Base-by-base conservation (phyloP, 352 stramenopile genomes). In the Globisporangium carolinianum region DNA sequence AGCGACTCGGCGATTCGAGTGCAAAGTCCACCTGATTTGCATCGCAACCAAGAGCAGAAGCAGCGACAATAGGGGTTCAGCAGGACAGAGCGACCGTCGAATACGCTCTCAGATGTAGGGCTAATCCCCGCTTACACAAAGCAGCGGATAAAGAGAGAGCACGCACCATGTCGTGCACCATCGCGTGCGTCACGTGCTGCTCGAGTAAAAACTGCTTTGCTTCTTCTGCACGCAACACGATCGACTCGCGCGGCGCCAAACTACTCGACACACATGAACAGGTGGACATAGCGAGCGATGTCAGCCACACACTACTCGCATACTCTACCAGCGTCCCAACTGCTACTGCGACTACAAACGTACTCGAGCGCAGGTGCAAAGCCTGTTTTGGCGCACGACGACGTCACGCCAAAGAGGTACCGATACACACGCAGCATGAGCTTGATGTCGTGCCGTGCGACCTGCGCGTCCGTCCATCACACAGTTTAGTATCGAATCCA, bases 361-460 rank as follows among this genome's bases (percentile, higher is more conserved):
- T 68, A 93, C 79, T 86, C 72, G 6, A 94, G 71, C 38, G 83
- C 72, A 47, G 81, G 83, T 6, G 83, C 83, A 60, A 91, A 94
- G 0, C 72, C 76, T 2, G 74, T 87, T 55, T 85, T 88, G 47
- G 67, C 75, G 42, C 67, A 80, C 2, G 64, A 70, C 38, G 71
- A 50, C 49, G 62, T 67, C 11, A 71, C 66, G 38, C 70, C 76
- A 65, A 89, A 94, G 45, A 94, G 63, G 55, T 94, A 92, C 39
- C 84, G 78, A 45, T 89, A 90, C 41, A 81, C 67, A 10, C 79
- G 75, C 51, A 94, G 69, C 67, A 94, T 75, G 18, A 88, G 58
- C 61, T 92, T 94, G 52, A 91, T 91, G 38, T 87, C 71, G 43
- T 66, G 61, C 37, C 80, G 66, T 12, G 76, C 76, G 18, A 91